A percentile compares a stretch with the other conserved stretches of the same genome.
These are phyloP conservation scores for Chenopodium berlandieri DNA, from an alignment of 148 eudicot genomes.

Conservation along the genomic window DNA sequence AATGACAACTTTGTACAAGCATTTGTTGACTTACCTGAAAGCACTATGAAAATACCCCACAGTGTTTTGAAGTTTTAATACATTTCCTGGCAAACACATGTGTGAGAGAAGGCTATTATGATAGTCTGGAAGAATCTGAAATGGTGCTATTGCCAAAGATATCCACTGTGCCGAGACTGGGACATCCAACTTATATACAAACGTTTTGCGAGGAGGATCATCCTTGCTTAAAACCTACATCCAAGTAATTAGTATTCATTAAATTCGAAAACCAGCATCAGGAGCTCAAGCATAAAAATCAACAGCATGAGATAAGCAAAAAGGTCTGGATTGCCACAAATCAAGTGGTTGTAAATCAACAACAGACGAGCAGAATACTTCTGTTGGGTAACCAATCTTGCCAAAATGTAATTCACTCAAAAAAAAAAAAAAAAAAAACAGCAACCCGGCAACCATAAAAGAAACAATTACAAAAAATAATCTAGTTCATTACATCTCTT, in stretches of 20 bases:
- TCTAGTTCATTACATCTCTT: background rate
- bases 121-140: constrained; percentile 79
- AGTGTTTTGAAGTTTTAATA: constrained; percentile 60
- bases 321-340: background rate
- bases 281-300: background rate
- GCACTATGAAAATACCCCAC: constrained; percentile 77
- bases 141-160: constrained; percentile 88
- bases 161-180: constrained; percentile 91
- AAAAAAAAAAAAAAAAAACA: background rate
- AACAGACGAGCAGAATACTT: background rate
- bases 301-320: background rate
- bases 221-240: constrained; percentile 86
- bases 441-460: background rate
- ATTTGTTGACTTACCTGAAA: constrained; percentile 57
- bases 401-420: background rate
- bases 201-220: constrained; percentile 78
- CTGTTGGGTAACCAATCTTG: background rate
- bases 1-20: background rate
- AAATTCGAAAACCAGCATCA: background rate
- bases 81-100: constrained; percentile 67
- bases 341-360: background rate
- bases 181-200: constrained; percentile 68
- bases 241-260: constrained; percentile 1
- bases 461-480: background rate
- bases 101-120: constrained; percentile 65